Conservation (phyloP, 106 monocot species). For the Dactylorhiza incarnata region DNA sequence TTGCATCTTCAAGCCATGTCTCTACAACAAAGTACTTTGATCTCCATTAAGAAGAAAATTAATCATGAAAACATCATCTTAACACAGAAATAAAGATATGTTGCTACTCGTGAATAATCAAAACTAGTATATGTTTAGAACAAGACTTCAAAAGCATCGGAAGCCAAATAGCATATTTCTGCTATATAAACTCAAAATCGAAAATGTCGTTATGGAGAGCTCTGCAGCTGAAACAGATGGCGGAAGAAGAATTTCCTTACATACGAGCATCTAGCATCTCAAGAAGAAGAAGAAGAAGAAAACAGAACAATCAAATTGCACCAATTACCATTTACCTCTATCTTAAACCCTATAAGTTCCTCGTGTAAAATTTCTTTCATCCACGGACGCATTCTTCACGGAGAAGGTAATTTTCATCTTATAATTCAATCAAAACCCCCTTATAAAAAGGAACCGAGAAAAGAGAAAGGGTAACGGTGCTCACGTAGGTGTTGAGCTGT, state of each 20-base stretch:
- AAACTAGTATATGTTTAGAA: neutral
- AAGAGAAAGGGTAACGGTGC: neutral
- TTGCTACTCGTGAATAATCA: neutral
- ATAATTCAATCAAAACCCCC: neutral
- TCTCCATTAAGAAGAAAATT: neutral
- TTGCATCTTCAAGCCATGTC: neutral
- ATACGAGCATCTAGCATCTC: too few species aligned
- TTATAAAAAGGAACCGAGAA: neutral
- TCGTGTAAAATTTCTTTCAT: neutral
- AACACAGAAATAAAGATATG: neutral
- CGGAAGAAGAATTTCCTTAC: neutral
- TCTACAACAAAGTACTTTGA: neutral
- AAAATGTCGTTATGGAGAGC: neutral
- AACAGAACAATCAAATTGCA: neutral
- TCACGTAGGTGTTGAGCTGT: slow-evolving; percentile 71
- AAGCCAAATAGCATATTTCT: neutral
- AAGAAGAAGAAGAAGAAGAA: too few species aligned
- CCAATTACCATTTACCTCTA: neutral
- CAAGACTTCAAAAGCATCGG: neutral
- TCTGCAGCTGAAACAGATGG: neutral
- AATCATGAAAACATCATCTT: neutral
- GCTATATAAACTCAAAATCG: too few species aligned
- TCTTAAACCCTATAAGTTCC: neutral
- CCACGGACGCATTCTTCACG: neutral
- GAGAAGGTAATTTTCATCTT: neutral